Percentiles rank a stretch among this genome's conserved stretches.
Evolutionary conservation across 805 yeast species (phyloP).

Genomic region (Candida pseudofarinosa): DNA sequence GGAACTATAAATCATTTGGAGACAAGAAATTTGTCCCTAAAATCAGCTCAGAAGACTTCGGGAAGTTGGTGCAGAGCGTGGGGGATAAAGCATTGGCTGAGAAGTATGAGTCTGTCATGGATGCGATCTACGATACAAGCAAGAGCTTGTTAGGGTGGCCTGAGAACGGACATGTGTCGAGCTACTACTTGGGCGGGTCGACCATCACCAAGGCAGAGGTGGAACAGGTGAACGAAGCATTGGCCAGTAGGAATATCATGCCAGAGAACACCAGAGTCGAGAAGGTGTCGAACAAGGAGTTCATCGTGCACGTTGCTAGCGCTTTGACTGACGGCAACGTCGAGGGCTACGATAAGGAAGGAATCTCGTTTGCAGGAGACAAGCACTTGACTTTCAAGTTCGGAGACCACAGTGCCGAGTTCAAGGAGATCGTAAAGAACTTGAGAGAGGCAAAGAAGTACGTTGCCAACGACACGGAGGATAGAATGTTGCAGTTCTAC

Average conservation of each 20-base stretch:
- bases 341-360: constrained; percentile 47
- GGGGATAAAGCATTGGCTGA: constrained; percentile 29
- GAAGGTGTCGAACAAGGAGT: constrained; percentile 46
- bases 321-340: constrained; percentile 47
- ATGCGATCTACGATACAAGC: constrained; percentile 48
- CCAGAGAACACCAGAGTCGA: constrained; percentile 79
- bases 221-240: constrained; percentile 60
- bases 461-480: constrained; percentile 73
- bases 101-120: constrained; percentile 41
- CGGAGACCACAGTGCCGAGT: constrained; percentile 75
- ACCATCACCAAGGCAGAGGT: constrained; percentile 56
- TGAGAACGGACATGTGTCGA: constrained; percentile 67
- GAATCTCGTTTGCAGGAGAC: constrained; percentile 36
- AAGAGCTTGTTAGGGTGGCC: constrained; percentile 70
- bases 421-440: constrained; percentile 52
- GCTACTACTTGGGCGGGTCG: constrained; percentile 55
- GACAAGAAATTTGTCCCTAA: constrained; percentile 82
- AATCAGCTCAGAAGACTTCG: constrained; percentile 46
- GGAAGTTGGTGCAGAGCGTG: constrained; percentile 36
- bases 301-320: constrained; percentile 67
- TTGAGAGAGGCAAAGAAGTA: constrained; percentile 53
- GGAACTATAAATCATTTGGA: constrained; percentile 84
- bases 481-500: constrained; percentile 61
- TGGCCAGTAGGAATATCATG: constrained; percentile 60
- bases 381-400: constrained; percentile 51